Conservation (phyloP, 139 green algal genomes). For the Micractinium conductrix region DNA sequence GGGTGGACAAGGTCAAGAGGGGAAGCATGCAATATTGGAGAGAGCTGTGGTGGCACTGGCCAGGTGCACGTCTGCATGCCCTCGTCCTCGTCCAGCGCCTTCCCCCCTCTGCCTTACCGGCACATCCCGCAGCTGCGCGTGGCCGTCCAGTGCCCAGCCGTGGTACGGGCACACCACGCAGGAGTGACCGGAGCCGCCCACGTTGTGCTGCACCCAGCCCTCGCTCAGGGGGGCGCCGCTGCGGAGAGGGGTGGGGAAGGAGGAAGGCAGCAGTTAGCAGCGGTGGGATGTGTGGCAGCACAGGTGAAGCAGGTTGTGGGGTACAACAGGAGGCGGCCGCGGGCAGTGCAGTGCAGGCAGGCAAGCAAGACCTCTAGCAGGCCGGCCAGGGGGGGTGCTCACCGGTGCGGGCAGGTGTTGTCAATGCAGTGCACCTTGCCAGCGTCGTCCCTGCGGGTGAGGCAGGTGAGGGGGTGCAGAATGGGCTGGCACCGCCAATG, state of each 20-base stretch:
- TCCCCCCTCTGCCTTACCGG: conserved; percentile 16
- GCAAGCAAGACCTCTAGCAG: not conserved
- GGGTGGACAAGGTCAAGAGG: too few relatives aligned
- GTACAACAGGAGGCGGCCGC: too few relatives aligned
- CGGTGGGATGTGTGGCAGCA: not conserved
- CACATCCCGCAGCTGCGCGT: conserved; percentile 60
- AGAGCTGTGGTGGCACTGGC: not conserved
- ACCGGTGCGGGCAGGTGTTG: conserved; percentile 81
- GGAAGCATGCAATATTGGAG: too few relatives aligned
- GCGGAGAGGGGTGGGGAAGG: not conserved
- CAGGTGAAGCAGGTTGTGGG: not conserved
- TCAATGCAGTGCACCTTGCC: conserved; percentile 68
- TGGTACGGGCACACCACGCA: conserved; percentile 77
- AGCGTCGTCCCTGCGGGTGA: conserved; percentile 9
- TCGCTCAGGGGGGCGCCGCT: conserved; percentile 65
- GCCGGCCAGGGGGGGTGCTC: not conserved
- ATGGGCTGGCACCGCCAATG: too few relatives aligned
- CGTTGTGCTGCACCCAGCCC: conserved; percentile 55
- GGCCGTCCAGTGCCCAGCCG: conserved; percentile 80
- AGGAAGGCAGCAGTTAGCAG: not conserved
- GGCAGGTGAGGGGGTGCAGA: too few relatives aligned
- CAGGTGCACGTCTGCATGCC: not conserved
- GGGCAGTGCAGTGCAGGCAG: not conserved
- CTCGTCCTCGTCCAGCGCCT: not conserved
- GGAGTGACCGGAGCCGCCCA: conserved; percentile 51